Evolutionary conservation across 2,329 filamentous ascomycete genomes (phyloP).

Genomic region (Simplicillium sp.): DNA sequence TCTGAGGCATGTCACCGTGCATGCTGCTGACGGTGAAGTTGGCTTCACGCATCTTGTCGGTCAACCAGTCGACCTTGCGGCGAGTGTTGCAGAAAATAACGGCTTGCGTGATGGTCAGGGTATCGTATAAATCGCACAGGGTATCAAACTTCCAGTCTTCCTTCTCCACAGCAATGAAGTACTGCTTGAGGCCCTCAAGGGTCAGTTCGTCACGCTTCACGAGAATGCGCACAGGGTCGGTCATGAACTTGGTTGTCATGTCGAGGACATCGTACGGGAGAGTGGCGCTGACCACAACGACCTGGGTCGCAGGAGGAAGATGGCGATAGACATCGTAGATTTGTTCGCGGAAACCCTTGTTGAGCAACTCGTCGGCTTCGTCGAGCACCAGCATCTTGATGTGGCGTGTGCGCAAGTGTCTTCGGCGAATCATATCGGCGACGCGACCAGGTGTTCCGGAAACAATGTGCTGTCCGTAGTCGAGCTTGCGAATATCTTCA

Average conservation of each 20-base stretch:
- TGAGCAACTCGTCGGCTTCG: slow-evolving; percentile 59
- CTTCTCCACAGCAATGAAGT: slow-evolving; percentile 98
- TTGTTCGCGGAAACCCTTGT: slow-evolving; percentile 93
- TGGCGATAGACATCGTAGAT: slow-evolving; percentile 99
- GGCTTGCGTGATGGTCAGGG: slow-evolving; percentile 94
- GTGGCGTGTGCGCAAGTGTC: slow-evolving; percentile 48
- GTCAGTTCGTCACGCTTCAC: slow-evolving; percentile 99
- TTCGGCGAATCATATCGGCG: slow-evolving; percentile 51
- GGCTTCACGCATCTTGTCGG: slow-evolving; percentile 97
- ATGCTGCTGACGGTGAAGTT: slow-evolving; percentile 98
- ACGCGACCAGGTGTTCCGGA: slow-evolving; percentile 96
- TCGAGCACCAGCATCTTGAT: slow-evolving; percentile 57
- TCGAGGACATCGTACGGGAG: slow-evolving; percentile 96
- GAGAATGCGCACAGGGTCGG: slow-evolving; percentile 87
- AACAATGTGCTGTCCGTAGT: slow-evolving; percentile 96
- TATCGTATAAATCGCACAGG: slow-evolving; percentile 96
- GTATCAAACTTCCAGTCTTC: slow-evolving; percentile 99
- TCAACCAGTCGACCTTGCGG: slow-evolving; percentile 98
- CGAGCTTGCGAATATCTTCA: slow-evolving; percentile 94
- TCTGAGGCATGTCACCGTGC: slow-evolving; percentile 99
- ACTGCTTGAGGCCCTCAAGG: slow-evolving; percentile 94
- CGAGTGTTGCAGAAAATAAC: slow-evolving; percentile 99
- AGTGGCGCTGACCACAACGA: slow-evolving; percentile 95
- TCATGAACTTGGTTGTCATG: slow-evolving; percentile 99
- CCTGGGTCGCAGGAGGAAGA: slow-evolving; percentile 90